Percentiles rank a stretch among this genome's conserved stretches.
These are phyloP conservation scores for Phaeosphaeriaceae sp. DNA, from an alignment of 2,329 filamentous ascomycete genomes.

Conservation along the genomic window DNA sequence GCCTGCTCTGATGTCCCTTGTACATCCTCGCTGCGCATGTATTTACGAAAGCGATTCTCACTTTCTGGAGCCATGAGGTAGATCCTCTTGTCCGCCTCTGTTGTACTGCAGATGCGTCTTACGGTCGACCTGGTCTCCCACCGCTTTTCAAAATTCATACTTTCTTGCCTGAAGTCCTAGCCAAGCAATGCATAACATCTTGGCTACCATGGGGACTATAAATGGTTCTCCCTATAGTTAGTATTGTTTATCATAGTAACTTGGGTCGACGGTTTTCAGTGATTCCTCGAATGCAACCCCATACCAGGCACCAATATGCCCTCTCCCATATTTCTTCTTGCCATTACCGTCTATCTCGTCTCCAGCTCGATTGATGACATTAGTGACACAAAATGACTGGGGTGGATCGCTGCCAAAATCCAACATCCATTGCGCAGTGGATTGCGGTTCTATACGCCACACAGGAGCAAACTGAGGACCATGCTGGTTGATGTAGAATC, in stretches of 20 bases:
- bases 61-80: too few relatives aligned
- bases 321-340: not conserved
- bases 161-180: too few relatives aligned
- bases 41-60: too few relatives aligned
- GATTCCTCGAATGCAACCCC: not conserved
- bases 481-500: slow-evolving; percentile 1
- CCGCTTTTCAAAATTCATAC: too few relatives aligned
- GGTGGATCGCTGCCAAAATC: not conserved
- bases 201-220: too few relatives aligned
- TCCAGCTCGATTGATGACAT: not conserved
- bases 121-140: too few relatives aligned
- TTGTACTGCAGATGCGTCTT: too few relatives aligned
- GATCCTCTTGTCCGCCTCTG: too few relatives aligned
- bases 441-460: not conserved
- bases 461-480: not conserved
- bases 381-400: not conserved
- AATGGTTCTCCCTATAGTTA: too few relatives aligned
- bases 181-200: too few relatives aligned
- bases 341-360: not conserved
- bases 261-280: not conserved
- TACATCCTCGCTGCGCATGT: too few relatives aligned
- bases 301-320: not conserved
- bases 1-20: too few relatives aligned
- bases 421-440: not conserved
- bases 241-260: not conserved